phyloP scores from a whole-genome alignment of 345 rosid genomes.

The Capsella bursapastoris region DNA sequence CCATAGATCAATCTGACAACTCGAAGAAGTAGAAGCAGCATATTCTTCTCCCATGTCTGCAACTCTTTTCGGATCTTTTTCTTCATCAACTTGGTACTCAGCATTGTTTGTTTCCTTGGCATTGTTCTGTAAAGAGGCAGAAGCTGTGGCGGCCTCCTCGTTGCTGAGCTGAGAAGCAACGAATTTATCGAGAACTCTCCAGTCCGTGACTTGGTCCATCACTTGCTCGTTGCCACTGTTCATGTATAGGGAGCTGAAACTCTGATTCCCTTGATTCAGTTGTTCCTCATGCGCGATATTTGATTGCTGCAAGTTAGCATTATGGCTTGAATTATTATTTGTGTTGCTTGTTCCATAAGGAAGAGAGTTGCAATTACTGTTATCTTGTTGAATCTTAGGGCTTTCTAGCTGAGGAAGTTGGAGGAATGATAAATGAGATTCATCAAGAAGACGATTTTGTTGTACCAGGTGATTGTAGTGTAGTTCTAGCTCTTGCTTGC shows the following conservation, averaged over 20 bases:
- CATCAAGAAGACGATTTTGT: conserved; percentile 55
- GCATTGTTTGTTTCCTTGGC: conserved; percentile 36
- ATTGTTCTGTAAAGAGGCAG: conserved; percentile 41
- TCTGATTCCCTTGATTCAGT: conserved; percentile 53
- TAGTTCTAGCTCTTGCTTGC: conserved; percentile 86
- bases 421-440: conserved; percentile 52
- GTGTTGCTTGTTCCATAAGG: conserved; percentile 53
- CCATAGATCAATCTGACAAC: conserved; percentile 90
- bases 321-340: conserved; percentile 49
- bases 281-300: conserved; percentile 66
- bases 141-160: conserved; percentile 56
- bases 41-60: conserved; percentile 60
- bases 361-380: conserved; percentile 55
- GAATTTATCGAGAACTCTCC: conserved; percentile 96
- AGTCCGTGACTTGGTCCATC: conserved; percentile 84
- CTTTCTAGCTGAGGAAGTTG: conserved; percentile 86
- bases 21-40: conserved; percentile 68
- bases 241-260: conserved; percentile 54
- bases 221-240: conserved; percentile 57
- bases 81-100: conserved; percentile 51
- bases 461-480: conserved; percentile 48
- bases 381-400: conserved; percentile 67
- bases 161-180: conserved; percentile 97
- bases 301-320: conserved; percentile 58
- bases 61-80: conserved; percentile 54